These are phyloP conservation scores for Picochlorum sp. DNA, from an alignment of 139 green algal species.

Conservation along the genomic window DNA sequence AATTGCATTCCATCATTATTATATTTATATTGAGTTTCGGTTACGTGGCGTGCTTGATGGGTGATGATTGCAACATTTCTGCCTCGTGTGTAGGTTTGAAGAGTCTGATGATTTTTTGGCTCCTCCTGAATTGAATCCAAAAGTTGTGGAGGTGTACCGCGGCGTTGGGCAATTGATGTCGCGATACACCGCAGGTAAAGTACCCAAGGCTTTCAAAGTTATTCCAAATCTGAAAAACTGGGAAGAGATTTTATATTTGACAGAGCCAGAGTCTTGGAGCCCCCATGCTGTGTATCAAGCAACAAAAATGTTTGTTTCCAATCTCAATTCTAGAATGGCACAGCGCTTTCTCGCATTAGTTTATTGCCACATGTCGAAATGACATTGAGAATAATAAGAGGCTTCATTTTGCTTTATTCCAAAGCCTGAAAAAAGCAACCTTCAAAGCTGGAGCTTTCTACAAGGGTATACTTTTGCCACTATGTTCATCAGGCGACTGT, in stretches of 20 bases:
- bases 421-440: conserved; percentile 90
- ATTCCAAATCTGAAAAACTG: conserved; percentile 93
- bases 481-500: conserved; percentile 73
- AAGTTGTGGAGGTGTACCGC: conserved; percentile 65
- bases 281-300: conserved; percentile 83
- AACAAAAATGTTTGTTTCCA: conserved; percentile 94
- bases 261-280: conserved; percentile 76
- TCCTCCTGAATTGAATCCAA: conserved; percentile 56
- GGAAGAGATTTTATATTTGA: conserved; percentile 95
- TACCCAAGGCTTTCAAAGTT: conserved; percentile 99
- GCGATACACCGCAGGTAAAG: conserved; percentile 70
- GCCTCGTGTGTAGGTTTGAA: background rate
- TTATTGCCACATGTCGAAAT: conserved; percentile 77
- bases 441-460: conserved; percentile 98
- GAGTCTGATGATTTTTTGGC: conserved; percentile 11
- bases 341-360: conserved; percentile 94
- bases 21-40: background rate
- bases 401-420: conserved; percentile 95
- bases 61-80: background rate
- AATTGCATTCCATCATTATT: background rate
- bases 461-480: conserved; percentile 89
- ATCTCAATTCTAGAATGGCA: conserved; percentile 78
- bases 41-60: background rate
- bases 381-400: conserved; percentile 80
- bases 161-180: conserved; percentile 57